phyloP scores from a whole-genome alignment of 2,329 filamentous ascomycete species.

The Alternaria brassicicola region DNA sequence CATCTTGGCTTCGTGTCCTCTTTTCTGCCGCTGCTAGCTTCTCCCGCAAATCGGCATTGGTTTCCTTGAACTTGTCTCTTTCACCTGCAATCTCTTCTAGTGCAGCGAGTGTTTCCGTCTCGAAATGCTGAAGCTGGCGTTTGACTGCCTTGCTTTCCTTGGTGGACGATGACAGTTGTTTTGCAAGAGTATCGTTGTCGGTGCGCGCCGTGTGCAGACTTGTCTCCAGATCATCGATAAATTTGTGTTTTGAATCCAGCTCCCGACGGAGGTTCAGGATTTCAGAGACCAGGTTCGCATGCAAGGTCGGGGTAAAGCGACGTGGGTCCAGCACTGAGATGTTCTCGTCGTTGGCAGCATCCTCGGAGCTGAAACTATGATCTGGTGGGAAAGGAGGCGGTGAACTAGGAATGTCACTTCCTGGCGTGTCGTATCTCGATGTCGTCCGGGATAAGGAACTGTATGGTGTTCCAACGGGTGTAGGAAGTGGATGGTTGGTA shows the following conservation, averaged over 20 bases:
- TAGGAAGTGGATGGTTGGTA: slow-evolving; percentile 64
- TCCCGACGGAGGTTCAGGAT: slow-evolving; percentile 87
- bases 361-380: slow-evolving; percentile 55
- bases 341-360: slow-evolving; percentile 66
- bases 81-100: slow-evolving; percentile 83
- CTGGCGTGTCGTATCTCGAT: slow-evolving; percentile 64
- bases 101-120: slow-evolving; percentile 86
- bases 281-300: slow-evolving; percentile 92
- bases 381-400: slow-evolving; percentile 61
- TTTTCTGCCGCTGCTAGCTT: slow-evolving; percentile 80
- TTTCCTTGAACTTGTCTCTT: slow-evolving; percentile 80
- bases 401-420: slow-evolving; percentile 70
- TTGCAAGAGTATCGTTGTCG: slow-evolving; percentile 75
- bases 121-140: slow-evolving; percentile 82
- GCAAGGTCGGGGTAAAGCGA: slow-evolving; percentile 91
- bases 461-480: slow-evolving; percentile 74
- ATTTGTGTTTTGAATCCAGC: slow-evolving; percentile 84
- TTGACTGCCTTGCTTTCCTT: slow-evolving; percentile 83
- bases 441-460: slow-evolving; percentile 66
- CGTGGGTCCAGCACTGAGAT: slow-evolving; percentile 83
- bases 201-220: slow-evolving; percentile 72
- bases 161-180: slow-evolving; percentile 64
- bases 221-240: slow-evolving; percentile 84
- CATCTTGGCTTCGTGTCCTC: slow-evolving; percentile 77
- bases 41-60: slow-evolving; percentile 72